Evolutionary conservation across 768 basidiomycete species (phyloP).

Genomic region (Leucocoprinus sp.): DNA sequence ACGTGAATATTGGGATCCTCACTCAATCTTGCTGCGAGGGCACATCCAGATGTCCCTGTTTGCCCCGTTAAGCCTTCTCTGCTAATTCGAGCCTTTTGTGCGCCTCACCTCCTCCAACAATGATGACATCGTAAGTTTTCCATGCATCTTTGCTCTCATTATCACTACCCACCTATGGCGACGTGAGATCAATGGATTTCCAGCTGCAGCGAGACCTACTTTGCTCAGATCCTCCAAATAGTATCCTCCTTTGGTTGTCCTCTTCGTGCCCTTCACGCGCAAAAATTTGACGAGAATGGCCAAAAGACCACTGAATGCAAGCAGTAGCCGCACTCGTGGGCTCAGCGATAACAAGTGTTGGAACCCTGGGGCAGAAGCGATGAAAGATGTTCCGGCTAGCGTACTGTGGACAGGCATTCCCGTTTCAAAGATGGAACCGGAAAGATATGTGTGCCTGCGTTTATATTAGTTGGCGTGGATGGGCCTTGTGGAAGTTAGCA

Average conservation of each 20-base stretch:
- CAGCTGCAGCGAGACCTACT: background rate
- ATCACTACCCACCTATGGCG: conserved; percentile 4
- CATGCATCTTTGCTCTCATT: conserved; percentile 1
- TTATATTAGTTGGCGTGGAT: too few relatives aligned
- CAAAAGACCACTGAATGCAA: conserved; percentile 9
- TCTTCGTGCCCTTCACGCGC: background rate
- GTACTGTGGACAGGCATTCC: conserved; percentile 2
- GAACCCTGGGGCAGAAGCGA: background rate
- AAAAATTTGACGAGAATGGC: conserved; percentile 2
- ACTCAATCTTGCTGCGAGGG: conserved; percentile 46
- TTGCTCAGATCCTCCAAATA: conserved; percentile 1
- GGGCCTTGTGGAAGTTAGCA: too few relatives aligned
- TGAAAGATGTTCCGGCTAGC: background rate
- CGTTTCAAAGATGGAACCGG: too few relatives aligned
- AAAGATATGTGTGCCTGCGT: too few relatives aligned
- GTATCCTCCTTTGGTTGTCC: background rate
- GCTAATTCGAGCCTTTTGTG: background rate
- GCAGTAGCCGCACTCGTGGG: conserved; percentile 3
- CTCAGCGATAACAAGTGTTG: background rate
- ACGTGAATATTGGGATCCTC: conserved; percentile 46
- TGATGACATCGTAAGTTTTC: conserved; percentile 37
- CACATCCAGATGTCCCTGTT: conserved; percentile 52
- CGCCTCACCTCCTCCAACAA: conserved; percentile 44
- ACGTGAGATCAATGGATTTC: background rate
- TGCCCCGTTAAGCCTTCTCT: background rate